Evolutionary conservation across 306 rosid species (phyloP).

Genomic region (Psophocarpus tetragonolobus): DNA sequence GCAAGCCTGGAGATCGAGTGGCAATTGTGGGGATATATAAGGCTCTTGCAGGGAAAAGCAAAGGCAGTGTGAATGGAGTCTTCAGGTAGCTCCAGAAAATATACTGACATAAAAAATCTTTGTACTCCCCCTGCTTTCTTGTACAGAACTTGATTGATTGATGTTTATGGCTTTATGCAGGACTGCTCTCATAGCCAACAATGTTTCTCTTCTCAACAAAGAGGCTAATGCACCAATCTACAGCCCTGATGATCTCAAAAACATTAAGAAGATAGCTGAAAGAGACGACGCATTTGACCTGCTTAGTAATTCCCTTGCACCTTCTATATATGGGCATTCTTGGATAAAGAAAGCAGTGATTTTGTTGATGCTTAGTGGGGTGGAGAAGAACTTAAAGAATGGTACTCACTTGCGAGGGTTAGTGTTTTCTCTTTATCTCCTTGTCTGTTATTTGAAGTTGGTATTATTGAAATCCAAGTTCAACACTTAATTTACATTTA

Average conservation of each 20-base stretch:
- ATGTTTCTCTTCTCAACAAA: constrained; percentile 89
- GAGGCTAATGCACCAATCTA: constrained; percentile 95
- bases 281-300: constrained; percentile 88
- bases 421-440: constrained; percentile 40
- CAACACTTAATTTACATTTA: background rate
- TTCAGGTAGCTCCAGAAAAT: constrained; percentile 67
- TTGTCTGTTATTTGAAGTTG: constrained; percentile 23
- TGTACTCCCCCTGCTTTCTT: constrained; percentile 7
- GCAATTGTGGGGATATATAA: constrained; percentile 87
- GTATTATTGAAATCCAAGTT: constrained; percentile 5
- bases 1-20: constrained; percentile 99
- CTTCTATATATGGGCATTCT: constrained; percentile 93
- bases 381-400: constrained; percentile 94
- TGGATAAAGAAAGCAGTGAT: constrained; percentile 98
- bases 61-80: constrained; percentile 93
- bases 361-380: constrained; percentile 92
- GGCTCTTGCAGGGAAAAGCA: constrained; percentile 89
- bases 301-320: constrained; percentile 94
- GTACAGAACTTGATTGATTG: constrained; percentile 28
- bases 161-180: constrained; percentile 49
- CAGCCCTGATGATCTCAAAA: constrained; percentile 74
- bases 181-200: constrained; percentile 92
- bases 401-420: constrained; percentile 99
- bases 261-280: constrained; percentile 81
- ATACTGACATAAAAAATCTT: background rate